phyloP scores from a whole-genome alignment of 2,329 filamentous ascomycete genomes.

The Cercospora sp. region DNA sequence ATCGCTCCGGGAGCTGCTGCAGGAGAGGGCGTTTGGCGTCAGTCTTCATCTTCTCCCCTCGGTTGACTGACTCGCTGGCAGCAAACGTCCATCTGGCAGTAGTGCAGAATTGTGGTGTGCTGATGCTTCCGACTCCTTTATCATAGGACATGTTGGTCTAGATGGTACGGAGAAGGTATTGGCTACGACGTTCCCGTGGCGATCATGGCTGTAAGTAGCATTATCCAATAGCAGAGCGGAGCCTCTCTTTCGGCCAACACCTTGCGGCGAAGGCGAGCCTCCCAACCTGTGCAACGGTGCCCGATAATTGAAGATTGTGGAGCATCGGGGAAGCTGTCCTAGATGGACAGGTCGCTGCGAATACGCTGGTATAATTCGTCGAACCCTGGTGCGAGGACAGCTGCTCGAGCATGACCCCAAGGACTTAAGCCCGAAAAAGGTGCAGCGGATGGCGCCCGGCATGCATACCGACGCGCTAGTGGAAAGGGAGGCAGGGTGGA shows the following conservation, averaged over 20 bases:
- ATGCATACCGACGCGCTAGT: conserved; percentile 4
- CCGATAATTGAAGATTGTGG: background rate
- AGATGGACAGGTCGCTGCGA: background rate
- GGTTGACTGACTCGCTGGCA: conserved; percentile 1
- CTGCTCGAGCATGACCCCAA: background rate
- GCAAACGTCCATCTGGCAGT: background rate
- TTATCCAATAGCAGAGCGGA: background rate
- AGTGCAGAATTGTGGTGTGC: background rate
- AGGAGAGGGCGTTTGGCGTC: background rate
- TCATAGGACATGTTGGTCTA: background rate
- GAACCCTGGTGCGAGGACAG: background rate
- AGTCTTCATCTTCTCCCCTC: background rate
- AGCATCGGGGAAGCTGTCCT: background rate
- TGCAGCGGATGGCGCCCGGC: conserved; percentile 4
- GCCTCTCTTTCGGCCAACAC: background rate
- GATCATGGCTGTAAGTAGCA: background rate
- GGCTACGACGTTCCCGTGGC: background rate
- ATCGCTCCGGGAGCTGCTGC: conserved; percentile 7
- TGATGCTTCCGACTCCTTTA: background rate
- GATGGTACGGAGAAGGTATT: background rate
- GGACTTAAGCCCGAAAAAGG: background rate
- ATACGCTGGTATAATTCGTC: background rate
- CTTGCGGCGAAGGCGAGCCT: background rate
- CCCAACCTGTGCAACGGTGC: background rate
- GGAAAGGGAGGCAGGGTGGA: conserved; percentile 2